Base-by-base conservation (phyloP, 1,284 basidiomycete species). In the Ustilago nuda region DNA sequence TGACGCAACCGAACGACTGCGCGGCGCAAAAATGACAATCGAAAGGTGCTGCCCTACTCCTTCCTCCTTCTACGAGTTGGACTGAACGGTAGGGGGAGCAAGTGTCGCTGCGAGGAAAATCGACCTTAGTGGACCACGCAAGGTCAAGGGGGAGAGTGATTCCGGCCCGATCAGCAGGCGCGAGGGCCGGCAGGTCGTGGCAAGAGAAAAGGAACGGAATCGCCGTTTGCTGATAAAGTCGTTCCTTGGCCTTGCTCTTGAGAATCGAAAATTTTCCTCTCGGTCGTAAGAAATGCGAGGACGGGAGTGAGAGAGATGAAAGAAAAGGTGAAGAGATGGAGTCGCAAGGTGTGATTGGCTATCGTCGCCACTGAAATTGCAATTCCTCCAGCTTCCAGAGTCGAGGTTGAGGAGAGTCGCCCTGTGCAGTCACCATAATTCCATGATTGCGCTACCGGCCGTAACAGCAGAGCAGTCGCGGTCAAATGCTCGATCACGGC, bases 91-190 rank as follows among this genome's bases (percentile, higher is more conserved):
- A 17, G 11, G 12, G 39, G 39, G 12, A 41, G 39, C 3, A 41
- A 41, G 37, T 41, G 19, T 4, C 1, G 1, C 11, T 15, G 54
- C 4, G 23, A 32, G 17, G 55, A 37, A 32, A n/a, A n/a, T 35
- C 50, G 50, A 51, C 33, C 17, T 56, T 56, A 17, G 51, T 27
- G 39, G 52, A 61, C 48, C 45, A 27, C 27, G 35, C 27, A 46
- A 33, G 48, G 32, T 33, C 53, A 8, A 33, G 23, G 48, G 30
- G 17, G 52, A 51, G n/a, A 51, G n/a, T 37, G n/a, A 54, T 27
- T 58, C 68, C 68, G 59, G 55, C 68, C 62, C 68, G 37, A 57
- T 61, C 51, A 57, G 59, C 51, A 51, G 62, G 54, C 62, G 37
- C 41, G 55, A 56, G 62, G 57, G 63, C 68, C 68, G 55, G 55